Evolutionary conservation across 2,329 filamentous ascomycete genomes (phyloP), one percentile per base, ranked within the genome.

Genomic region (Colletotrichum endophyticum): DNA sequence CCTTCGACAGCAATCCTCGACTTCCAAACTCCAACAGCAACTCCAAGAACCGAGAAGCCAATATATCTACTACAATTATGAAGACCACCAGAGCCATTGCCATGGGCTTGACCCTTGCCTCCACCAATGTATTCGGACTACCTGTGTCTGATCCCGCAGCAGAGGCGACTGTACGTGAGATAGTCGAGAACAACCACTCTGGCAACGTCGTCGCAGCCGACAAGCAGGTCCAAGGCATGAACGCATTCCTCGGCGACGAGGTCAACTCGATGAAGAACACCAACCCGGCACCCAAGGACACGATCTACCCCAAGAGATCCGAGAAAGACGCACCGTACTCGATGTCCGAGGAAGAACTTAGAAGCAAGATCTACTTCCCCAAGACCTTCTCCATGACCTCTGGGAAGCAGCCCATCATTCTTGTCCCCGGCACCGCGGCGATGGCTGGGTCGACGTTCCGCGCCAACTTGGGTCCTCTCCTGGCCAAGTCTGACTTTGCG

Each of bases 311-410:
- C 2, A 84, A 84, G 77, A 81, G 81, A 62, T 79, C 80, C 16
- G 66, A 81, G 12, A 79, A 74, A 3, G 90, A 92, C 79, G 87
- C 89, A 0, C 84, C 86, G 0, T 92, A 91, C 80, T 85, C 84
- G 0, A 71, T 90, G 5, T 79, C 84, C 0, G 89, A 92, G 79
- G 74, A 79, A 1, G 79, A 82, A 6, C 84, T 92, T 8, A 87
- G 89, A n/a, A 81, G 84, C 25, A 90, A 87, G 4, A 90, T 92
- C 66, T 86, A 87, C 78, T 89, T 91, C 63, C 89, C 90, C 1
- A 56, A 83, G 1, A 82, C 80, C 19, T 92, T 91, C 82, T 85
- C 85, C 16, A 86, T 84, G 72, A 87, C 88, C 8, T 79, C 83
- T 8, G 30, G 28, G 4, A 85, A 86, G 59, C 84, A 83, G 22